phyloP scores from a whole-genome alignment of 2,329 filamentous ascomycete genomes.

The Bretziella fagacearum region DNA sequence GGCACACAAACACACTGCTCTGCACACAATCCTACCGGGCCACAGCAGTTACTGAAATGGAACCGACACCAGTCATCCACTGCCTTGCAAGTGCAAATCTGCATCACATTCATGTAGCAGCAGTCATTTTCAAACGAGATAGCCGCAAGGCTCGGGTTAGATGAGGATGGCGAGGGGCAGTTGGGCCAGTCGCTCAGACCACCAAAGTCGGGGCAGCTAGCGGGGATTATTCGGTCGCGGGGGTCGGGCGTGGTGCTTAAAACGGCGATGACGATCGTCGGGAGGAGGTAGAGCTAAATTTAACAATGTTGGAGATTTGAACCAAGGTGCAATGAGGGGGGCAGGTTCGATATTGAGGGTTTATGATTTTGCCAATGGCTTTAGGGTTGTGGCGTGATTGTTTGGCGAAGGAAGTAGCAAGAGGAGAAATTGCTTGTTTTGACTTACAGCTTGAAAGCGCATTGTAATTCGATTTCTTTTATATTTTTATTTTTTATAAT shows the following conservation, averaged over 20 bases:
- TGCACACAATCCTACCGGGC: constrained; percentile 7
- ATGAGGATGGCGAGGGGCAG: background rate
- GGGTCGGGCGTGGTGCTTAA: background rate
- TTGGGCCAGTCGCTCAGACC: background rate
- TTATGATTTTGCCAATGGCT: too few relatives aligned
- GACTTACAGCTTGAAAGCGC: background rate
- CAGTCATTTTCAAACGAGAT: constrained; percentile 5
- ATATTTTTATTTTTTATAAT: too few relatives aligned
- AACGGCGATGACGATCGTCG: background rate
- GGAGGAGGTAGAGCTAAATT: background rate
- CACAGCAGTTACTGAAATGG: constrained; percentile 8
- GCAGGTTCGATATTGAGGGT: too few relatives aligned
- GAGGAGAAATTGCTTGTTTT: background rate
- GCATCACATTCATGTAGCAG: constrained; percentile 5
- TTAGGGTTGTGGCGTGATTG: too few relatives aligned
- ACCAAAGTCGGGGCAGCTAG: background rate
- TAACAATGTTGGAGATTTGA: too few relatives aligned
- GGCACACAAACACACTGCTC: constrained; percentile 11
- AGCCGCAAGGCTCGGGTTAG: background rate
- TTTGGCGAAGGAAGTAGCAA: too few relatives aligned
- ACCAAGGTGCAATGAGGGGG: too few relatives aligned
- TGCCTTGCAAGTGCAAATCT: constrained; percentile 7
- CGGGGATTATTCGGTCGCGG: background rate
- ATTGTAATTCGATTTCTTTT: too few relatives aligned
- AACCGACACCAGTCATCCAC: constrained; percentile 9